Evolutionary conservation across 805 yeast species (phyloP), one percentile per base, ranked within the genome.

Genomic region (Zygosaccharomyces bailii): DNA sequence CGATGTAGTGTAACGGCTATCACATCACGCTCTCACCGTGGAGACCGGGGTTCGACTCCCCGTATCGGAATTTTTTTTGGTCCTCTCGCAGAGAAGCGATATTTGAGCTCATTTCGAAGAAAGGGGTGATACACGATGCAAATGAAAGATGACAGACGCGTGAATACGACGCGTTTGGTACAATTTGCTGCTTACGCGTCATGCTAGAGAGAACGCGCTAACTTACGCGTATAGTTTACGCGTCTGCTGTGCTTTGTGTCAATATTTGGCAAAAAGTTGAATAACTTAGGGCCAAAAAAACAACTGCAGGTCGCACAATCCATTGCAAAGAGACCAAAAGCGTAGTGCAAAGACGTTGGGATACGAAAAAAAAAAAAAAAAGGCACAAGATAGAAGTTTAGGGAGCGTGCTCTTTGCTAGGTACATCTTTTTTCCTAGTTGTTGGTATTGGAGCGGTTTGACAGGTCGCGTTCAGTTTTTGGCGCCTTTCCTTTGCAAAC

Each of bases 41-140:
- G 55, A 51, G 46, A 51, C 52, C 55, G 55, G 55, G 55, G 55
- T 51, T 51, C 55, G 53, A 51, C 55, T 51, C 55, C 55, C 55
- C 55, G 55, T 44, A 46, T 51, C 55, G 55, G 55, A 51, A 52
- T 17, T 9, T 4, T 14, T 41, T 35, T 7, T 46, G 31, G 19
- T 42, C 34, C n/a, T 31, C 13, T 27, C 6, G 6, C 2, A 10
- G 5, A 25, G n/a, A 25, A 7, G 9, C 9, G 9, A 21, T 21
- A 6, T 21, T 21, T 21, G 25, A 6, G 8, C 9, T 9, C 25
- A 9, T 6, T 21, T 21, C 9, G 25, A 5, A 21, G 5, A 9
- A 21, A 5, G 25, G 8, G 30, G 7, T 4, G 11, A 25, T 4
- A 6, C n/a, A 25, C 30, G 30, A 23, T 24, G 4, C 27, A 14